Evolutionary conservation across 2,329 filamentous ascomycete genomes (phyloP), one percentile per base, ranked within the genome.

Genomic region (Apiospora hydei): DNA sequence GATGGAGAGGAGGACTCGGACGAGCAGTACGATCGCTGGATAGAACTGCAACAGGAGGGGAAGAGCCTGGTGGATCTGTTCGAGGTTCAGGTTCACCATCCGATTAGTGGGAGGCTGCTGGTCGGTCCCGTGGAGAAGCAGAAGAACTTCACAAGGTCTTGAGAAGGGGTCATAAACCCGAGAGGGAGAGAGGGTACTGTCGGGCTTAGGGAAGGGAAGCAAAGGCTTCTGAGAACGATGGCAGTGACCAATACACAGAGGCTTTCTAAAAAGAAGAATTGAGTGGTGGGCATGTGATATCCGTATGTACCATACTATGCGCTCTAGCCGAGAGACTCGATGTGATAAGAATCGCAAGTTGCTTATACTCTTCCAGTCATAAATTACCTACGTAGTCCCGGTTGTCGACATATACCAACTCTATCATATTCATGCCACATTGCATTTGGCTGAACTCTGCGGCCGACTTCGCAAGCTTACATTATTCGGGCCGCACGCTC

Each of bases 61-160:
- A 30, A 34, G 24, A 47, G 44, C 24, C 21, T 71, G 8, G 67
- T 68, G 16, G 72, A 71, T 1, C 44, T 69, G 30, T 71, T 70
- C 18, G 67, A 73, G 38, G 34, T 73, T 18, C 70, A 70, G 41
- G 70, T 73, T 21, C 46, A 72, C 1, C 72, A 73, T 43, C 72
- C 72, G 21, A 73, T 73, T 43, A 71, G 68, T 34, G 72, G 70
- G 26, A 51, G 72, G 44, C 30, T 70, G 44, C 34, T 71, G 5
- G 72, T 71, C 51, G 74, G 46, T 18, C 69, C 72, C 21, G 24
- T 73, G 26, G 73, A 73, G 30, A 73, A 71, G 73, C 72, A 73
- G 34, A 72, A 43, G 68, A 38, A 43, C 47, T 69, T 64, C 41
- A 69, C 66, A 46, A 49, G 70, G 49, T 26, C 67, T 7, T 70